These are phyloP conservation scores for Knoxdaviesia capensis DNA, from an alignment of 2,329 filamentous ascomycete genomes.

Conservation along the genomic window DNA sequence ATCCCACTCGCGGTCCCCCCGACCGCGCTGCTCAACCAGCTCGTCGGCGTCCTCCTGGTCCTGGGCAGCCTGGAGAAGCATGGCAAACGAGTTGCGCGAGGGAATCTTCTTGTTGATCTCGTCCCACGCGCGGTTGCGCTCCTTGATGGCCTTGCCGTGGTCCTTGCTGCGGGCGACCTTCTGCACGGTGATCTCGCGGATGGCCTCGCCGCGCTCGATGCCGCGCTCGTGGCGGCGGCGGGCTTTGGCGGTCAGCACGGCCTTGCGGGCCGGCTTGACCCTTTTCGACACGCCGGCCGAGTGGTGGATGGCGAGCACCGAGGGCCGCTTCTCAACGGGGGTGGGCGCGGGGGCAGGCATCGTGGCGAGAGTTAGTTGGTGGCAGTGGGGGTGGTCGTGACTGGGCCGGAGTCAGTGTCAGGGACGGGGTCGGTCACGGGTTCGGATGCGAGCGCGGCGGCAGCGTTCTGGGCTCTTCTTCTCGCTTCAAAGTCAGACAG, in stretches of 20 bases:
- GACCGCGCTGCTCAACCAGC: too few species aligned
- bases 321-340: conserved; percentile 24
- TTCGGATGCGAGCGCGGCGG: too few species aligned
- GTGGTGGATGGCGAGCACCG: conserved; percentile 50
- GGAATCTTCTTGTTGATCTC: conserved; percentile 26
- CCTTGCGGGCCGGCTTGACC: conserved; percentile 32
- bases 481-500: too few species aligned
- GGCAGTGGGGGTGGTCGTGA: too few species aligned
- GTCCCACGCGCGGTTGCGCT: conserved; percentile 34
- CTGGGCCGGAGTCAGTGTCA: too few species aligned
- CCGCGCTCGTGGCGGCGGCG: conserved; percentile 34
- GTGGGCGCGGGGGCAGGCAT: conserved; percentile 3
- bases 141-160: conserved; percentile 24
- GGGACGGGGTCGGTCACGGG: too few species aligned
- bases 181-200: conserved; percentile 34
- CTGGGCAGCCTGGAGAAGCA: too few species aligned
- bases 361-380: conserved; percentile 1
- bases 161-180: conserved; percentile 36
- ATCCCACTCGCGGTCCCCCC: too few species aligned
- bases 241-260: conserved; percentile 32
- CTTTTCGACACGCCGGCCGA: conserved; percentile 49
- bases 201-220: conserved; percentile 36
- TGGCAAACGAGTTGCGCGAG: too few species aligned
- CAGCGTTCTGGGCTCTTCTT: too few species aligned
- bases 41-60: too few species aligned